A percentile compares a stretch with the other conserved stretches of the same genome.
Evolutionary conservation across 164 flowering plant genomes (phyloP).

Genomic region (Sedum album): DNA sequence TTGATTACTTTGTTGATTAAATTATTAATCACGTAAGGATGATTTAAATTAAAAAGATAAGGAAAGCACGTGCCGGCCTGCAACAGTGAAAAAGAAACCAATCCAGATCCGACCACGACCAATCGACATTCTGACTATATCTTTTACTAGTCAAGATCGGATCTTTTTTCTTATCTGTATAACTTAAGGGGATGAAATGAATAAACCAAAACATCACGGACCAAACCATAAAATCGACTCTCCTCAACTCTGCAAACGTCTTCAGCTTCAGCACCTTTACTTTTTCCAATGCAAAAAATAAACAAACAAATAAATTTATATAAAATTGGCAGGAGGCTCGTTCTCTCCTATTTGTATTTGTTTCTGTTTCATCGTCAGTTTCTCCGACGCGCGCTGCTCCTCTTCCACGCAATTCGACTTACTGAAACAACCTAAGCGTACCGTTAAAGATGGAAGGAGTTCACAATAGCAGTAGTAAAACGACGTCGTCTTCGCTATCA

Average conservation of each 20-base stretch:
- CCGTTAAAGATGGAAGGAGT: too few species aligned
- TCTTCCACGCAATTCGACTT: too few species aligned
- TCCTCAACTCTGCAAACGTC: neutral
- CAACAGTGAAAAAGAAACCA: constrained; percentile 22
- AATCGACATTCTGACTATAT: neutral
- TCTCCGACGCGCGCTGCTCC: neutral
- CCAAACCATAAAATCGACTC: neutral
- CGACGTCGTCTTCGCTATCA: constrained; percentile 37
- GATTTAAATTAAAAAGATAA: neutral
- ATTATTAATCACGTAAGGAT: too few species aligned
- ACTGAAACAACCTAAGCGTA: too few species aligned
- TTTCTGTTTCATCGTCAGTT: neutral
- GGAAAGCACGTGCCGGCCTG: constrained; percentile 31
- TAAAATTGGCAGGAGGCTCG: too few species aligned
- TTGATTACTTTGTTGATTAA: too few species aligned
- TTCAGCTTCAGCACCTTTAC: neutral
- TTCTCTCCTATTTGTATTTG: too few species aligned
- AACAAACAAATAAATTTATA: neutral
- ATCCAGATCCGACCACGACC: constrained; percentile 50
- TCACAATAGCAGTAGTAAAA: constrained; percentile 19
- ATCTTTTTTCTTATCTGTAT: neutral
- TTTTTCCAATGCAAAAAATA: neutral
- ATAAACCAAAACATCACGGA: neutral
- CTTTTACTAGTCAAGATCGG: constrained; percentile 25
- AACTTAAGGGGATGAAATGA: neutral